These are phyloP conservation scores for Anethum foeniculum DNA, from an alignment of 140 eudicot genomes.

Conservation along the genomic window DNA sequence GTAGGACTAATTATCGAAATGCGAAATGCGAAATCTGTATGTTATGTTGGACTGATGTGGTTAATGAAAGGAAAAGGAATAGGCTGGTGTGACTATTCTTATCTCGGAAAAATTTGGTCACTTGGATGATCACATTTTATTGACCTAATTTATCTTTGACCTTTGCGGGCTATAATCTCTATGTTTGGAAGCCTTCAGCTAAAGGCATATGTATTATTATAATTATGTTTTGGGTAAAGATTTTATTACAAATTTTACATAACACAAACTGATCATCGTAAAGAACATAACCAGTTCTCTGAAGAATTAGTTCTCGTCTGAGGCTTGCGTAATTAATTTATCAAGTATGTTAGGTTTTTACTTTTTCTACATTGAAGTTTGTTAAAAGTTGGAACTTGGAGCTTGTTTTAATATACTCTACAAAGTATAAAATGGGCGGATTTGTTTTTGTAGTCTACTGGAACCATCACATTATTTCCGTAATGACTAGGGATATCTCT, in stretches of 20 bases:
- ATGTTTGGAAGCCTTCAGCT: neutral
- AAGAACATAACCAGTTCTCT: too few species aligned
- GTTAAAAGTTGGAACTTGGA: neutral
- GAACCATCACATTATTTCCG: neutral
- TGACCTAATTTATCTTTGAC: neutral
- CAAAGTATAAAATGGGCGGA: neutral
- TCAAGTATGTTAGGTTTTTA: neutral
- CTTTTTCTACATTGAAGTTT: neutral
- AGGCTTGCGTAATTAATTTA: neutral
- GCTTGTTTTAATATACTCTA: neutral
- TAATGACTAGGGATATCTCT: neutral
- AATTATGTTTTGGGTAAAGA: neutral
- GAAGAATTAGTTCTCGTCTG: neutral
- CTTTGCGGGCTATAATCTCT: neutral
- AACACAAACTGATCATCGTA: neutral
- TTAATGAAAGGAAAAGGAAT: neutral
- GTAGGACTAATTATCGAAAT: too few species aligned
- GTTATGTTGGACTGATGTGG: too few species aligned
- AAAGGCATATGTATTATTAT: too few species aligned
- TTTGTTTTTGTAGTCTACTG: neutral
- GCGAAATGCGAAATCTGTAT: too few species aligned
- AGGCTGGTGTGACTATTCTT: neutral
- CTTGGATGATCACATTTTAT: neutral
- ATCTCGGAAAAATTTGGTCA: neutral
- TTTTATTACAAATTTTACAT: neutral